Evolutionary conservation across 2,329 filamentous ascomycete genomes (phyloP).

Genomic region (Epichloe uncinata): DNA sequence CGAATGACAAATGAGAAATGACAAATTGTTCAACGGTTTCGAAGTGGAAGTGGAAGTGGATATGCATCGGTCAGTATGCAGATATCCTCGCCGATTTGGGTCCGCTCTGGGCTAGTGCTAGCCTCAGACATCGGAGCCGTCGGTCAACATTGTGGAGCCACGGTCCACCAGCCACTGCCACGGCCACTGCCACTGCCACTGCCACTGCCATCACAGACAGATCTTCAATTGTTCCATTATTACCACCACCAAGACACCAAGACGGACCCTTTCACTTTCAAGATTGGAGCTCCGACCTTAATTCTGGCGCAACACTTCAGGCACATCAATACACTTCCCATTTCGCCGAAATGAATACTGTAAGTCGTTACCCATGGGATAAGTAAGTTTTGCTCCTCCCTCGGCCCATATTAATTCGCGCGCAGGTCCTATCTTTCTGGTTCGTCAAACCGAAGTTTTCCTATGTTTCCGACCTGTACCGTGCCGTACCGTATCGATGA

Average conservation of each 20-base stretch:
- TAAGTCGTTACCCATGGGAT: conserved; percentile 19
- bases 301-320: neutral
- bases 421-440: conserved; percentile 53
- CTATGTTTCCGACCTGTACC: neutral
- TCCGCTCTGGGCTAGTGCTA: too few relatives aligned
- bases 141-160: neutral
- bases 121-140: too few relatives aligned
- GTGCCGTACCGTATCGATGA: neutral
- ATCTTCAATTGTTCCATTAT: neutral
- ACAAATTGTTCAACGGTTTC: neutral
- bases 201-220: neutral
- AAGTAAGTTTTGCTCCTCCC: neutral
- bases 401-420: conserved; percentile 3
- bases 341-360: conserved; percentile 39
- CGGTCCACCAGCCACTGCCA: neutral
- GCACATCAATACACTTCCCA: neutral
- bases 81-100: too few relatives aligned
- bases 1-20: neutral
- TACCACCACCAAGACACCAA: neutral
- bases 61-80: neutral
- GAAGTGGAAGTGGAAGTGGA: neutral
- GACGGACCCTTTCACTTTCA: neutral
- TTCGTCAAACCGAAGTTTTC: conserved; percentile 21
- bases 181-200: neutral
- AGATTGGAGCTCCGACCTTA: neutral